Base-by-base conservation (phyloP, 1,139 yeast genomes). In the Pneumocystis jirovecii region DNA sequence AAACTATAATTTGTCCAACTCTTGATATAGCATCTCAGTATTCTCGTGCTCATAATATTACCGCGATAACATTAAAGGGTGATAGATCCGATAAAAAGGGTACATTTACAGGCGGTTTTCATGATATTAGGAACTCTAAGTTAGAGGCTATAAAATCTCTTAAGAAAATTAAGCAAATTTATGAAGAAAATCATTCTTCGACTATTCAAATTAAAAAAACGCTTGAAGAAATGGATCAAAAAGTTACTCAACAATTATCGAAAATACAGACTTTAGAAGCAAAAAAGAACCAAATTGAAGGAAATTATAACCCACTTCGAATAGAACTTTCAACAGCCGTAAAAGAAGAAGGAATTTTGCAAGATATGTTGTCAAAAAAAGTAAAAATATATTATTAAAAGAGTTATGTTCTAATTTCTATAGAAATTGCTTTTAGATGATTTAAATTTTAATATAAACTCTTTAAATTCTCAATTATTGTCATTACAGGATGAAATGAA, bases 61-160 rank as follows among this genome's bases (percentile, higher is more conserved):
- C 83, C 70, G 89, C 96, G 0, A 87, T 93, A 40, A 93, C 98
- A 0, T 77, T 93, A 44, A 95, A 89, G 74, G 98, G 98, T 69
- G 97, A 93, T 73, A 80, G 89, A 70, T 89, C 89, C 61, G 96
- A 89, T 70, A 83, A 82, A 64, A 83, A 80, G 69, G 98, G 98
- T 74, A 87, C 86, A 1, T 76, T 93, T 65, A 85, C 90, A 21
- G 98, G 98, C 76, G 98, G 98, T 64, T 90, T 82, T 72, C 81
- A 88, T 70, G 95, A 89, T 72, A 81, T 80, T 69, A 81, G 83
- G 70, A 78, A 77, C 62, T 86, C 91, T 0, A 80, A 95, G 69
- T 76, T 91, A 63, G 96, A 89, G 70, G 84, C 87, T 1, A 79
- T 89, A 70, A 83, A 83, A 66, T 73, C 77, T 31, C 81, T 86